Base-by-base conservation (phyloP, 2,329 filamentous ascomycete genomes). In the Aspergillus pseudotamarii region DNA sequence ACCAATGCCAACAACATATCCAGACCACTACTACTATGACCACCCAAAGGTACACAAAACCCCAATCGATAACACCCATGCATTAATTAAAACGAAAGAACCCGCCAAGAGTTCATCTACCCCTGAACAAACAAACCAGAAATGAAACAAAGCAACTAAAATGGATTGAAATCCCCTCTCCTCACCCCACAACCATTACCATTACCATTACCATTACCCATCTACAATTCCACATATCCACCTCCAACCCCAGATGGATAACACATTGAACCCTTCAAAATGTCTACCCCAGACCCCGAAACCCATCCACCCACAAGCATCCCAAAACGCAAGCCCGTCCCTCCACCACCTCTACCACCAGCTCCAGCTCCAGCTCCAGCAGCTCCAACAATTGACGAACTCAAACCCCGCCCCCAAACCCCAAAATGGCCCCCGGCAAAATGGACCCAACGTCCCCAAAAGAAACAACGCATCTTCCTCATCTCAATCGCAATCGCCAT, bases 391-490 rank as follows among this genome's bases (percentile, higher is more conserved):
- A 41, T 23, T 12, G 30, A 51, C 48, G 19, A 30, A 21, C 34
- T 14, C 19, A 11, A 23, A 19, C 30, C 51, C 30, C 30, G 14
- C 51, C 21, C 34, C 23, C 26, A 28, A 16, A 32, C 34, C 34
- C 9, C 36, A 4, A 53, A 32, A 19, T 23, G 48, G 46, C 10
- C 9, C 11, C 28, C 30, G 28, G n/a, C 2, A 2, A 16, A 41
- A 21, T 59, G 58, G 58, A 28, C 34, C 34, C 45, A 38, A 16
- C 36, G 54, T n/a, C 21, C 58, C 6, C 1, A 26, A 38, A 34
- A 36, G 38, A 41, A 41, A 28, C 64, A 64, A 46, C 69, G 68
- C 53, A 65, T 62, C 4, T 57, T 72, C 11, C 57, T 69, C 45
- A 51, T 68, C 41, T 62, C 60, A 38, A 51, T 62, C 4, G 30